Conservation (phyloP, 176 grass and related monocot genomes). For the Hyparrhenia diplandra region DNA sequence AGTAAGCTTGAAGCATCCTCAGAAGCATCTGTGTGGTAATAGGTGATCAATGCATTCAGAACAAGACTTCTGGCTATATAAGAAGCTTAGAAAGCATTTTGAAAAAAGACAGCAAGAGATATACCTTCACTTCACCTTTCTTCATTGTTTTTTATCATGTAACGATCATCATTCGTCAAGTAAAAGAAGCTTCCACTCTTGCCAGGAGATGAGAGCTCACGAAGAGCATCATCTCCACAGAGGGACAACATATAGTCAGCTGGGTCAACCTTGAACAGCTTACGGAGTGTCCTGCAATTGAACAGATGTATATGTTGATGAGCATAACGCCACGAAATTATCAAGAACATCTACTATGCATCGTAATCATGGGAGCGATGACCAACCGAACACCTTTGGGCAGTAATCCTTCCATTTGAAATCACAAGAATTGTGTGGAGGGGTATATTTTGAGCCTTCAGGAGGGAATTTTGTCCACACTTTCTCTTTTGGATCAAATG, state of each 20-base stretch:
- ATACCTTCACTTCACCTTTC: conserved; percentile 87
- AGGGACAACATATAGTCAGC: conserved; percentile 94
- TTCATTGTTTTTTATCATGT: conserved; percentile 99
- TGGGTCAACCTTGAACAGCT: conserved; percentile 89
- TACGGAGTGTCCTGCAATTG: conserved; percentile 61
- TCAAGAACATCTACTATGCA: conserved; percentile 18
- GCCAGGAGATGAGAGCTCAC: conserved; percentile 85
- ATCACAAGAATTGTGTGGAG: conserved; percentile 88
- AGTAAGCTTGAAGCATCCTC: conserved; percentile 88
- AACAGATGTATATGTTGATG: conserved; percentile 26
- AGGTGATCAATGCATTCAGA: conserved; percentile 10
- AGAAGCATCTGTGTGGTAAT: conserved; percentile 64
- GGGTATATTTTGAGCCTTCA: conserved; percentile 83
- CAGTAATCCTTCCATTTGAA: conserved; percentile 99
- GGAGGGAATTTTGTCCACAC: conserved; percentile 99
- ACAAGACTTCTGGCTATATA: neutral
- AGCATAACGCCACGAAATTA: conserved; percentile 5
- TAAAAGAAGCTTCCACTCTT: conserved; percentile 99
- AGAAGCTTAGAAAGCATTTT: conserved; percentile 10
- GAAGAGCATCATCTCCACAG: conserved; percentile 83
- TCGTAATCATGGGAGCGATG: conserved; percentile 28
- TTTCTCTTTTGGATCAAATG: conserved; percentile 89
- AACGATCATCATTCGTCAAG: conserved; percentile 75
- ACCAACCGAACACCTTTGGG: conserved; percentile 90
- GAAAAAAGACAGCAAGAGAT: neutral